A percentile compares a stretch with the other conserved stretches of the same genome.
These are phyloP conservation scores for Coemansia sp. DNA, from an alignment of 192 early-diverging fungal genomes.

Conservation along the genomic window DNA sequence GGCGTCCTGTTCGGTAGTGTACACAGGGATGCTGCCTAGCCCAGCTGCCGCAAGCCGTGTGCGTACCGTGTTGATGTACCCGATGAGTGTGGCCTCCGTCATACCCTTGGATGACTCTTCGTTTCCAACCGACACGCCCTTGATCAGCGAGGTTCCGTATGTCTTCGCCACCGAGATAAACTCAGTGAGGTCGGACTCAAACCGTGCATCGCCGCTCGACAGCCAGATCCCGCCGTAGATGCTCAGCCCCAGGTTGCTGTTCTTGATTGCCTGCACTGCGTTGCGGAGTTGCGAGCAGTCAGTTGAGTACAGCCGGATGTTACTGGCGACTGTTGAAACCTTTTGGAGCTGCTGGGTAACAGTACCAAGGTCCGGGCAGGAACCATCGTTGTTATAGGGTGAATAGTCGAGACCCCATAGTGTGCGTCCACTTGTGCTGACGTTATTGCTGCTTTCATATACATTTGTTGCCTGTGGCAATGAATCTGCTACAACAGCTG, in stretches of 20 bases:
- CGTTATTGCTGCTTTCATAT: too few species aligned
- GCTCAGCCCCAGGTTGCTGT: conserved; percentile 24
- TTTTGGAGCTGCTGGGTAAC: conserved; percentile 38
- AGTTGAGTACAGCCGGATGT: conserved; percentile 53
- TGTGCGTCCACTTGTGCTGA: conserved; percentile 17
- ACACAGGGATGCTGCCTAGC: conserved; percentile 43
- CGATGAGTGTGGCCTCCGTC: conserved; percentile 39
- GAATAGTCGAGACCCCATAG: conserved; percentile 52
- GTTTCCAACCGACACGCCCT: conserved; percentile 51
- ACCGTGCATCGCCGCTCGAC: conserved; percentile 25
- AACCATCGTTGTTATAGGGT: conserved; percentile 50
- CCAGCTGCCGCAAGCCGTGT: conserved; percentile 43
- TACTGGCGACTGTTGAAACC: conserved; percentile 26
- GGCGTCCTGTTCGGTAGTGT: conserved; percentile 47
- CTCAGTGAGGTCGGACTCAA: conserved; percentile 38
- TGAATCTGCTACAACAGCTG: too few species aligned
- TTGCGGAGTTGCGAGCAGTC: conserved; percentile 50
- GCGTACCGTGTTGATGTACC: conserved; percentile 47
- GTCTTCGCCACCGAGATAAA: conserved; percentile 42
- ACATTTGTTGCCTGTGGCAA: too few species aligned
- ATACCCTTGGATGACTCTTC: conserved; percentile 46
- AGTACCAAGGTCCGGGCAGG: conserved; percentile 33
- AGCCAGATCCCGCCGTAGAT: conserved; percentile 52
- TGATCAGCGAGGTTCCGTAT: conserved; percentile 28
- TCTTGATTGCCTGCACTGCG: conserved; percentile 35